Evolutionary conservation across 306 rosid genomes (phyloP).

Genomic region (Albizia julibrissin): DNA sequence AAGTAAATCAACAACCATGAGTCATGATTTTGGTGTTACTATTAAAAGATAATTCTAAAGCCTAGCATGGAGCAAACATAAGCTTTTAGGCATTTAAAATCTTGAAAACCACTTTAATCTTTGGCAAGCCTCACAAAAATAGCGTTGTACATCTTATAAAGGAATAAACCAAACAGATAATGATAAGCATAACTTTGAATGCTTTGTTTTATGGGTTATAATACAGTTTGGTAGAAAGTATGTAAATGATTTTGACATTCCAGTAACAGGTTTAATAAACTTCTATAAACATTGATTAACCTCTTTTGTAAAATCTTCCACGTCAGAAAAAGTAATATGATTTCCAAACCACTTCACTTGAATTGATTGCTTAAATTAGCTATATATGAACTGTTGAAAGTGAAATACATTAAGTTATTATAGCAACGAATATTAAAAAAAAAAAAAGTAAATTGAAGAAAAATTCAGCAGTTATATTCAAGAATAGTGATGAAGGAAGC

Average conservation of each 20-base stretch:
- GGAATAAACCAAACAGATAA: not conserved
- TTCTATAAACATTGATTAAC: not conserved
- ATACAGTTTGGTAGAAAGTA: not conserved
- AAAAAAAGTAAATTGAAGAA: not conserved
- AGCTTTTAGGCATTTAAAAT: not conserved
- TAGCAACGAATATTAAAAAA: not conserved
- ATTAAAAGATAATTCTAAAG: not conserved
- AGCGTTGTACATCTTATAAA: not conserved
- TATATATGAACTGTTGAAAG: not conserved
- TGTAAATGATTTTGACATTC: not conserved
- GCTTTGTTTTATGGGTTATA: not conserved
- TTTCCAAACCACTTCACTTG: not conserved
- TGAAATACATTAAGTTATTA: not conserved
- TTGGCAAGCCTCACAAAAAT: not conserved
- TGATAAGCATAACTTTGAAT: not conserved
- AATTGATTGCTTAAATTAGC: not conserved
- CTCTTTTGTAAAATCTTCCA: not conserved
- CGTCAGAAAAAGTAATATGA: accelerated
- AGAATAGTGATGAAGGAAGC: not conserved
- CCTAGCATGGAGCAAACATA: not conserved
- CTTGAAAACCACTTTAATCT: not conserved
- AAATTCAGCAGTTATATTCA: not conserved
- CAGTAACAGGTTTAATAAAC: not conserved
- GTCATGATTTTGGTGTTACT: not conserved
- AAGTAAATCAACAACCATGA: not conserved